Base-by-base conservation (phyloP, 805 yeast genomes). In the Yamadazyma phyllophila region DNA sequence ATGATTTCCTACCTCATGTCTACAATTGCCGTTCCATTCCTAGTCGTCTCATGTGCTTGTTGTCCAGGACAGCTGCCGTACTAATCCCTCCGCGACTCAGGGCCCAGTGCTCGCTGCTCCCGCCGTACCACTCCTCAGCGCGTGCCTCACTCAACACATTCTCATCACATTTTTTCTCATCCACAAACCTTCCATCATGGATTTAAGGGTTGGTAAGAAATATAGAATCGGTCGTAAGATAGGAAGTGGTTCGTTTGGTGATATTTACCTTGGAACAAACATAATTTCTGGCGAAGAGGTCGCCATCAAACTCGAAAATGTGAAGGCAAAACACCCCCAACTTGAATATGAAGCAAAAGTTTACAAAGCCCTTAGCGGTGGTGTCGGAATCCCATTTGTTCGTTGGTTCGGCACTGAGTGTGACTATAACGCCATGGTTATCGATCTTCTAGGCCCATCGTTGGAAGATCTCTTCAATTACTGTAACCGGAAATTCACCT, bases 191-290 rank as follows among this genome's bases (percentile, higher is more conserved):
- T 29, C 27, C 29, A 30, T n/a, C 7, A 58, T 58, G 62, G 62
- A 58, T 48, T 58, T 58, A 41, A 52, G 62, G 49, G 65, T 92
- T 33, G 98, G 98, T 42, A 88, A 94, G 73, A 92, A 91, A 69
- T 91, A 83, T 69, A 81, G 96, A 46, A 85, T 91, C 59, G 96
- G 97, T 33, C 84, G 97, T 50, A 91, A 91, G 68, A 92, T 92
- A 59, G 99, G 99, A 15, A 83, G 94, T 34, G 99, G 99, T 14
- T 91, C 97, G 9, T 92, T 92, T 66, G 99, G 99, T 48, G 99
- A 94, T 63, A 94, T 92, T 57, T 94, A 94, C 67, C 77, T 90
- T 53, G 88, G 96, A 10, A 88, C 96, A 20, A 94, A 92, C 69
- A 82, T 94, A 65, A 88, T 92, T 40, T 86, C 95, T 35, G 97